A percentile compares a stretch with the other conserved stretches of the same genome.
phyloP scores from a whole-genome alignment of 495 filamentous ascomycete species.

The Neurospora sp. region DNA sequence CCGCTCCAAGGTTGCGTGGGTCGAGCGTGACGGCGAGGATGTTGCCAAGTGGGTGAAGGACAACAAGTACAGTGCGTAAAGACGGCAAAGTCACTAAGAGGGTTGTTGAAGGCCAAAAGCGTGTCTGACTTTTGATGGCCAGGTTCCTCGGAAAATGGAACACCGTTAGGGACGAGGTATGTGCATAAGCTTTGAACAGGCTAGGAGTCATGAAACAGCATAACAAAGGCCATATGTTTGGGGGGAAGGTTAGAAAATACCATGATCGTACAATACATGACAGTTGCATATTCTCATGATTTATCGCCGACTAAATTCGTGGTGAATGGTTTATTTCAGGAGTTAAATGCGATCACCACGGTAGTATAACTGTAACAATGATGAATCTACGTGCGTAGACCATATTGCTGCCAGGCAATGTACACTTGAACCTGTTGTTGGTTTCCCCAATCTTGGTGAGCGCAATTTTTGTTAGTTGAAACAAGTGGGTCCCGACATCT shows the following conservation, averaged over 20 bases:
- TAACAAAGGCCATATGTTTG: neutral
- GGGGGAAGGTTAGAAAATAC: neutral
- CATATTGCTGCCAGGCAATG: neutral
- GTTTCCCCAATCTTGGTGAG: neutral
- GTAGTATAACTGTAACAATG: neutral
- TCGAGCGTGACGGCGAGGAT: slow-evolving; percentile 46
- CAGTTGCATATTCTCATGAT: neutral
- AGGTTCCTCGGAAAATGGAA: slow-evolving; percentile 1
- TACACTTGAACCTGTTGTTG: neutral
- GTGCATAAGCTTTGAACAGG: neutral
- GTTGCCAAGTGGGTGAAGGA: slow-evolving; percentile 42
- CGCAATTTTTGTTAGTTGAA: neutral
- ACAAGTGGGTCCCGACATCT: neutral
- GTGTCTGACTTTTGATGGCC: slow-evolving; percentile 9
- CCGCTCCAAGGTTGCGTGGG: slow-evolving; percentile 49
- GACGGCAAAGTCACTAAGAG: neutral
- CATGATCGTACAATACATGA: neutral
- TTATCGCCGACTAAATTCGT: neutral
- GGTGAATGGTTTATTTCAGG: neutral
- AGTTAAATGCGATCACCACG: neutral
- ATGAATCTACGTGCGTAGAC: neutral
- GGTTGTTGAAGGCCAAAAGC: neutral
- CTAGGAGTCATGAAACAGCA: neutral
- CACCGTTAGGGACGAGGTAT: neutral
- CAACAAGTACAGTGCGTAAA: slow-evolving; percentile 24